A percentile compares a stretch with the other conserved stretches of the same genome.
These are phyloP conservation scores for Lathyrus tuberosus DNA, from an alignment of 306 rosid species.

Conservation along the genomic window DNA sequence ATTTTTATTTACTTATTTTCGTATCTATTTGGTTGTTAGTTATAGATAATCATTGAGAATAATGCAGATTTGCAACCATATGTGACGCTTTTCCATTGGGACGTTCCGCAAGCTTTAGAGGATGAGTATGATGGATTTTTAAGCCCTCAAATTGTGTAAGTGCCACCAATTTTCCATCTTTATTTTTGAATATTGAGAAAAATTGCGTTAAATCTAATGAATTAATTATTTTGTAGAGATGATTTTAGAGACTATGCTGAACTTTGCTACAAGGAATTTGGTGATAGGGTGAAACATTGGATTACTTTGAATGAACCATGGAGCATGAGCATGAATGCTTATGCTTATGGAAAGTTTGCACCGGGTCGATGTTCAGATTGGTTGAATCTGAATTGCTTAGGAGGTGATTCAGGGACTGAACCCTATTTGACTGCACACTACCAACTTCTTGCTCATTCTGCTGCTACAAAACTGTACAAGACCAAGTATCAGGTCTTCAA, in stretches of 20 bases:
- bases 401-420: slow-evolving; percentile 36
- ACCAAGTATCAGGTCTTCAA: slow-evolving; percentile 28
- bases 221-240: neutral
- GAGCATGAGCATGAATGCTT: slow-evolving; percentile 36
- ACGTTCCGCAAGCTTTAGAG: slow-evolving; percentile 60
- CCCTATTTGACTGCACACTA: slow-evolving; percentile 33
- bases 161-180: too few species aligned
- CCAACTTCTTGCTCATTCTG: slow-evolving; percentile 43
- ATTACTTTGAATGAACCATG: slow-evolving; percentile 62
- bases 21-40: neutral
- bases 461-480: neutral
- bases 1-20: neutral
- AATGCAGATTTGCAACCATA: slow-evolving; percentile 49
- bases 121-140: slow-evolving; percentile 65
- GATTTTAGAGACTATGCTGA: slow-evolving; percentile 40
- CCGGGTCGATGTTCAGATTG: slow-evolving; percentile 41
- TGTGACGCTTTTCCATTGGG: slow-evolving; percentile 70
- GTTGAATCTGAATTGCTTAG: slow-evolving; percentile 28
- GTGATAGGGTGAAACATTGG: slow-evolving; percentile 65
- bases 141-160: slow-evolving; percentile 44
- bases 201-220: neutral
- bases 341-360: slow-evolving; percentile 39
- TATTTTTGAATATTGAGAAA: neutral
- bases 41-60: neutral
- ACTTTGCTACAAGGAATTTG: slow-evolving; percentile 47